A percentile compares a stretch with the other conserved stretches of the same genome.
phyloP scores from a whole-genome alignment of 345 rosid genomes.

The Rubroshorea leprosula region DNA sequence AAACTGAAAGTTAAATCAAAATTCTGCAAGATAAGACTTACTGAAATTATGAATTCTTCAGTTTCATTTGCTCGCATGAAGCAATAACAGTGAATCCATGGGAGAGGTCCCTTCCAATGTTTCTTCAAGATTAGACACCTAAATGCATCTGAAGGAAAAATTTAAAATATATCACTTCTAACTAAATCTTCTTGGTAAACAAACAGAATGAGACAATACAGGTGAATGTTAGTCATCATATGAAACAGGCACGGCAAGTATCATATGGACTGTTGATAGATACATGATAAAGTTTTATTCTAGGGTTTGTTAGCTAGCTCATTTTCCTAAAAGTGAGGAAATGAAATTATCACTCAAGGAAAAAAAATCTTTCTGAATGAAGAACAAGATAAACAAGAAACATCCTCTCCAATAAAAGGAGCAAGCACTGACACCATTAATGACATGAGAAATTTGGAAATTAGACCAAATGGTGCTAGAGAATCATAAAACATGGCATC shows the following conservation, averaged over 20 bases:
- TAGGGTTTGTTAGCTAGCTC: not conserved
- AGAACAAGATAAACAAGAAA: not conserved
- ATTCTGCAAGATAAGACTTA: conserved; percentile 27
- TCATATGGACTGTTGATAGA: not conserved
- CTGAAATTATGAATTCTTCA: conserved; percentile 48
- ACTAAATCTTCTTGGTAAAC: conserved; percentile 8
- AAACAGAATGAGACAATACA: not conserved
- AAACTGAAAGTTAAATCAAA: not conserved
- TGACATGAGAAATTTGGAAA: no score
- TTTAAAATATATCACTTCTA: not conserved
- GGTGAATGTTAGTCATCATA: not conserved
- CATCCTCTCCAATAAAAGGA: not conserved
- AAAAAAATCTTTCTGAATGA: not conserved
- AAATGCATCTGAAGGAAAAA: conserved; percentile 73
- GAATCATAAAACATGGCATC: not conserved
- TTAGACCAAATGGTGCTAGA: not conserved
- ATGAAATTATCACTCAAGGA: not conserved
- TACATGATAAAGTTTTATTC: not conserved
- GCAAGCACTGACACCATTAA: not conserved
- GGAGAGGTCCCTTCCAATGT: conserved; percentile 73
- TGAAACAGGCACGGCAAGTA: not conserved
- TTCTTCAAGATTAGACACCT: conserved; percentile 45
- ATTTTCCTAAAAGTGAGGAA: not conserved
- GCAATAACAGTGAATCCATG: conserved; percentile 87
- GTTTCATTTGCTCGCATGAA: conserved; percentile 80